Evolutionary conservation across 208 protist genomes (phyloP).

Genomic region (Tritrichomonas musculus): DNA sequence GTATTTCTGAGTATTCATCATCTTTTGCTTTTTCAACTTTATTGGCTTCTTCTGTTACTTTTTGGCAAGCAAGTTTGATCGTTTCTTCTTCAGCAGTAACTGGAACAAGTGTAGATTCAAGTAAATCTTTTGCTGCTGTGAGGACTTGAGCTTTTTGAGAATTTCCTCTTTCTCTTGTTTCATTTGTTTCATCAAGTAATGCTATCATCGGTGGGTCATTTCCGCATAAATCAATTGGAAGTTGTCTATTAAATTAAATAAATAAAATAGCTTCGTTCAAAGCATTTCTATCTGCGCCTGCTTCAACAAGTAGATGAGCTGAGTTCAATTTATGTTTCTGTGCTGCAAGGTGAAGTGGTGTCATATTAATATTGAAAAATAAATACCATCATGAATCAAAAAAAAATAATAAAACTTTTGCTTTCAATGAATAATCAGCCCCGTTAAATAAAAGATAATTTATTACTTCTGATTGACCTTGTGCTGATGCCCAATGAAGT

Average conservation of each 20-base stretch:
- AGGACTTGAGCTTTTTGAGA: background rate
- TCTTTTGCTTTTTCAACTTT: background rate
- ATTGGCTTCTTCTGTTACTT: constrained; percentile 1
- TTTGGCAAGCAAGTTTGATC: background rate
- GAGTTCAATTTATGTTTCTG: background rate
- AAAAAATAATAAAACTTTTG: background rate
- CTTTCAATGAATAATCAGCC: background rate
- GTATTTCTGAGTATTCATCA: background rate
- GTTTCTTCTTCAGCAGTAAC: background rate
- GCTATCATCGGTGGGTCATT: background rate
- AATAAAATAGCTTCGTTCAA: background rate
- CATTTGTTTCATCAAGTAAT: background rate
- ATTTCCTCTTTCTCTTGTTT: background rate
- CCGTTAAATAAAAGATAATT: background rate
- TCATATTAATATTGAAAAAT: constrained; percentile 5
- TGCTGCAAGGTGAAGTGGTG: background rate
- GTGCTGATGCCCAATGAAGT: constrained; percentile 31
- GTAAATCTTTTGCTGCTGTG: background rate
- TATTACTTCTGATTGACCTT: constrained; percentile 20
- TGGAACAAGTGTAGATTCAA: background rate
- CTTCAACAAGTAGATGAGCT: constrained; percentile 8
- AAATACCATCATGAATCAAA: background rate
- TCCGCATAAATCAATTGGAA: background rate
- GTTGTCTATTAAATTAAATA: too few species aligned
- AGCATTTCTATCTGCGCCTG: background rate